Evolutionary conservation across 345 rosid species (phyloP), one percentile per base, ranked within the genome.

Genomic region (Brassica nigra): DNA sequence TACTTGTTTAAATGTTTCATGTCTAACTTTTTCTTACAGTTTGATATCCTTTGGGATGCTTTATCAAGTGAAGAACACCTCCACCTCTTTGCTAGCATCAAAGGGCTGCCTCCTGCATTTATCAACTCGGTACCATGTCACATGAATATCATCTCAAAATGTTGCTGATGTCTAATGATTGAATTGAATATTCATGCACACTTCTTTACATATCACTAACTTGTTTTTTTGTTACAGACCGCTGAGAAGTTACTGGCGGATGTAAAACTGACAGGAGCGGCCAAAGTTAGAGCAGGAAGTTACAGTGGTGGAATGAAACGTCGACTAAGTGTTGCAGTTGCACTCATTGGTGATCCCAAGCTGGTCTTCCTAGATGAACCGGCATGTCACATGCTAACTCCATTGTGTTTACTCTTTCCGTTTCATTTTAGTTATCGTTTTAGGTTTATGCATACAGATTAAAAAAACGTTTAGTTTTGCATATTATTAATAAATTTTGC

Each of bases 221-320:
- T 23, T 23, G 1, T 20, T 58, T 58, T 23, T 8, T 58, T 16
- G 4, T 57, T 28, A 66, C 82, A 92, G 91, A 87, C 83, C 66
- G 85, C 84, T 29, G 76, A 87, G 78, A 90, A 86, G 69, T 90
- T 89, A 81, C 75, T 91, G 39, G 91, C 76, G 10, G 87, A 92
- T 83, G 94, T 95, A 78, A 88, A 68, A 77, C 90, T 95, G 39
- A 90, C 85, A 20, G 90, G 87, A 70, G 83, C 91, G 1, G 84
- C 87, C 6, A 87, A 84, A 69, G 82, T 91, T 36, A 92, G 96
- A 87, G 86, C 97, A 59, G 92, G 98, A 73, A 92, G 91, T 78
- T 92, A 92, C 81, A 90, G 97, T 83, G 93, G 99, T 81, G 99
- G 99, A 82, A 95, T 95, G 99, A 92, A 88, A 64, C 92, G 97